phyloP scores from a whole-genome alignment of 139 green algal species.

The Chlamydomonas sp. region DNA sequence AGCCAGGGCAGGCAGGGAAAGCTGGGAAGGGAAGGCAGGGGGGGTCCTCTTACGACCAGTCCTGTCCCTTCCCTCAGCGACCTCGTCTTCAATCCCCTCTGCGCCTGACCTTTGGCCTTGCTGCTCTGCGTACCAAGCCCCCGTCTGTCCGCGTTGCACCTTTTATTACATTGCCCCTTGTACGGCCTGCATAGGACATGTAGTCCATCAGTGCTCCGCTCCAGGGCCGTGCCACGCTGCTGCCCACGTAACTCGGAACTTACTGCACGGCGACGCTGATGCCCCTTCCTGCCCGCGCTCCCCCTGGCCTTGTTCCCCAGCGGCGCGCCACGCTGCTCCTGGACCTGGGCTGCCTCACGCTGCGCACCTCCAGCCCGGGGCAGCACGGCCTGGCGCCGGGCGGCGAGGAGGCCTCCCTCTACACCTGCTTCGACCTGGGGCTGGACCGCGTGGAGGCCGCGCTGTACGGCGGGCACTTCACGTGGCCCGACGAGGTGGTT shows the following conservation, averaged over 20 bases:
- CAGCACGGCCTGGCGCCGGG: conserved; percentile 3
- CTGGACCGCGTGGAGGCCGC: conserved; percentile 74
- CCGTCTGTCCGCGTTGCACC: too few relatives aligned
- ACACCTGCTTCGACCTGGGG: conserved; percentile 75
- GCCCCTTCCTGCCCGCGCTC: background rate
- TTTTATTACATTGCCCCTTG: too few relatives aligned
- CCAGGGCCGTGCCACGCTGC: conserved; percentile 55
- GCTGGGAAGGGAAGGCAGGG: too few relatives aligned
- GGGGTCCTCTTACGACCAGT: background rate
- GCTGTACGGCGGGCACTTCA: conserved; percentile 64
- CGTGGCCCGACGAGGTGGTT: conserved; percentile 33
- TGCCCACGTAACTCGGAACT: conserved; percentile 17
- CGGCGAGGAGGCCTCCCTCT: conserved; percentile 78
- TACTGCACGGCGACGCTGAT: background rate
- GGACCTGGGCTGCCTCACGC: conserved; percentile 80
- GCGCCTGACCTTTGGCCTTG: too few relatives aligned
- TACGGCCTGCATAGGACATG: too few relatives aligned
- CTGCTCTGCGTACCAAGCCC: too few relatives aligned
- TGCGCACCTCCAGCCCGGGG: conserved; percentile 45
- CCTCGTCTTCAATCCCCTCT: background rate
- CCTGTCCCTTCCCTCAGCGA: background rate
- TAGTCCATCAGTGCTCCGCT: too few relatives aligned
- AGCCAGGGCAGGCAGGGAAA: too few relatives aligned
- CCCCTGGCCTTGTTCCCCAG: background rate
- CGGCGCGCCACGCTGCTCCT: conserved; percentile 67